Conservation (phyloP, 2,329 filamentous ascomycete genomes). For the Fusarium decemcellulare region DNA sequence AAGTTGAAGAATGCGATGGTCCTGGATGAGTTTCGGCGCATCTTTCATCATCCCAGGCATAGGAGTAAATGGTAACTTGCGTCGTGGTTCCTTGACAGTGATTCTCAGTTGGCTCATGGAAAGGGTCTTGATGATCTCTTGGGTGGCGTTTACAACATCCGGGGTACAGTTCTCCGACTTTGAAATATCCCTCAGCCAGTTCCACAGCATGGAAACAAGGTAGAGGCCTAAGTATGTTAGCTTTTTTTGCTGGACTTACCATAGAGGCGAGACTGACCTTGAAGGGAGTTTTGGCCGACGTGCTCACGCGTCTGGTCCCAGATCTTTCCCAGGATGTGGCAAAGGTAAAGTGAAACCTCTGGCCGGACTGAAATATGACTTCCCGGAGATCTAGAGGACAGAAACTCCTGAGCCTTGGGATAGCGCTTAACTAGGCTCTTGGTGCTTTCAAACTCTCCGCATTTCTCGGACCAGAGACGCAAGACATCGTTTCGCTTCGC, state of each 20-base stretch:
- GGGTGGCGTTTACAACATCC: slow-evolving; percentile 20
- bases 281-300: neutral
- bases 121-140: slow-evolving; percentile 24
- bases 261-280: neutral
- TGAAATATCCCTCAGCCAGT: slow-evolving; percentile 37
- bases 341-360: neutral
- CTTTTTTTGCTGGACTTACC: neutral
- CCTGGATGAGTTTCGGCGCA: neutral
- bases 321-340: neutral
- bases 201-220: slow-evolving; percentile 44
- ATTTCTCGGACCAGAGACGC: slow-evolving; percentile 60
- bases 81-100: neutral
- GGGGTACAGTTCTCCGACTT: slow-evolving; percentile 26
- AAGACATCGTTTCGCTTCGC: slow-evolving; percentile 50
- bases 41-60: neutral
- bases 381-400: slow-evolving; percentile 42
- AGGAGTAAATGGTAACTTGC: slow-evolving; percentile 23
- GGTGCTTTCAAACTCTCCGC: slow-evolving; percentile 63
- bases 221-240: slow-evolving; percentile 33
- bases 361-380: neutral
- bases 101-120: slow-evolving; percentile 19
- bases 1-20: slow-evolving; percentile 70
- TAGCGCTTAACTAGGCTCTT: slow-evolving; percentile 60
- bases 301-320: neutral
- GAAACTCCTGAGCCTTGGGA: slow-evolving; percentile 62